phyloP scores from a whole-genome alignment of 371 early-diverging fungal species.

The Amoeboaphelidium occidentale region DNA sequence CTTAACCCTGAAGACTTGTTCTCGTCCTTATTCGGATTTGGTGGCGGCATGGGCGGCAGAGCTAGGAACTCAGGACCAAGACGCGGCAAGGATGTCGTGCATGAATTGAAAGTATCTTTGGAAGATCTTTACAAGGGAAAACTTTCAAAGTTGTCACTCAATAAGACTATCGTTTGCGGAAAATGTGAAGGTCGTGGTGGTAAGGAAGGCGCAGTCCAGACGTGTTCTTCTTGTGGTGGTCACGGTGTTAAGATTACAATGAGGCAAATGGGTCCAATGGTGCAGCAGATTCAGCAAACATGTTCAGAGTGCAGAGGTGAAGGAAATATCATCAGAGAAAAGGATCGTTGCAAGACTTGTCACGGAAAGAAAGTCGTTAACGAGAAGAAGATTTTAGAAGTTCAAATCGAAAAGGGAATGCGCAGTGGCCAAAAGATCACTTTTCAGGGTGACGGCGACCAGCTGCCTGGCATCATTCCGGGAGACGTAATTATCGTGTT shows the following conservation, averaged over 20 bases:
- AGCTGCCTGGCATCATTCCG: slow-evolving; percentile 38
- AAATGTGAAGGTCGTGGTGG: slow-evolving; percentile 48
- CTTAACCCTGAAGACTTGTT: slow-evolving; percentile 58
- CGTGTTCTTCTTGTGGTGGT: slow-evolving; percentile 63
- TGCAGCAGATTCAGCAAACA: slow-evolving; percentile 86
- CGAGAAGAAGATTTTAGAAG: slow-evolving; percentile 66
- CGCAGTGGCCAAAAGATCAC: slow-evolving; percentile 58
- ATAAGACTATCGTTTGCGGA: slow-evolving; percentile 28
- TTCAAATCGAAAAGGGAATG: slow-evolving; percentile 83
- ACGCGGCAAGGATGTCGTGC: slow-evolving; percentile 32
- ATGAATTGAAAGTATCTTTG: slow-evolving; percentile 45
- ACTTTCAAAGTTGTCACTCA: slow-evolving; percentile 44
- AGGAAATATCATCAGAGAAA: slow-evolving; percentile 60
- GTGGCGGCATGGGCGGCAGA: slow-evolving; percentile 12
- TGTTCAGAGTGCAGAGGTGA: slow-evolving; percentile 55
- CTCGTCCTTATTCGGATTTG: slow-evolving; percentile 50
- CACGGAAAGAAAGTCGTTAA: slow-evolving; percentile 48
- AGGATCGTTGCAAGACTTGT: slow-evolving; percentile 67
- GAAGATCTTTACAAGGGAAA: slow-evolving; percentile 76
- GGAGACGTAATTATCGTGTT: slow-evolving; percentile 72
- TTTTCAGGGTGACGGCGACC: slow-evolving; percentile 75
- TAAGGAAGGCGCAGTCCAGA: slow-evolving; percentile 26
- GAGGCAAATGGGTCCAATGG: slow-evolving; percentile 82
- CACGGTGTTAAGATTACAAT: slow-evolving; percentile 64
- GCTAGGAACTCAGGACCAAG: slow-evolving; percentile 43